These are phyloP conservation scores for Fragilaria radians DNA, from an alignment of 108 stramenopile species.

Conservation along the genomic window DNA sequence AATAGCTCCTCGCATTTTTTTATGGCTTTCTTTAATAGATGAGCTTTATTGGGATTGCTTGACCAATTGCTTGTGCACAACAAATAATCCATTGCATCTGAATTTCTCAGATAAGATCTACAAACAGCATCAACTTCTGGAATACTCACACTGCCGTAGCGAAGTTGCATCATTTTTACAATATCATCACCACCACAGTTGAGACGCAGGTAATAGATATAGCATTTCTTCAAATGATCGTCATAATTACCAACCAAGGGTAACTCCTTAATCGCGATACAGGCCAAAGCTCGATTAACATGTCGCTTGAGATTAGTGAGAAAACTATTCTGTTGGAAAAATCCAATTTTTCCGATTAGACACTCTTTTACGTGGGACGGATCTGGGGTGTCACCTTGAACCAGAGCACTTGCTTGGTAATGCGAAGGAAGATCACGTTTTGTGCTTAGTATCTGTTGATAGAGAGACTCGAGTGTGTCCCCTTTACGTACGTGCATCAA, in stretches of 20 bases:
- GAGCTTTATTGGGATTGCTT: constrained; percentile 19
- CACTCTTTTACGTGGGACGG: constrained; percentile 41
- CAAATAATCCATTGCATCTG: constrained; percentile 20
- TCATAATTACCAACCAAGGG: constrained; percentile 22
- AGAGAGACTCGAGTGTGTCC: constrained; percentile 49
- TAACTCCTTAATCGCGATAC: constrained; percentile 51
- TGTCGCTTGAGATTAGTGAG: constrained; percentile 46
- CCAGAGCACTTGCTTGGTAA: constrained; percentile 59
- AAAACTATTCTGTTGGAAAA: constrained; percentile 27
- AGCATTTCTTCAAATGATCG: constrained; percentile 47
- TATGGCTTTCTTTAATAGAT: constrained; percentile 24
- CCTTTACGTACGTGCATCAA: constrained; percentile 33
- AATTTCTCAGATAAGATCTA: constrained; percentile 42
- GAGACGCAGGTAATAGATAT: constrained; percentile 55
- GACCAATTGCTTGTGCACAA: constrained; percentile 38
- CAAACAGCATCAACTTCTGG: constrained; percentile 55
- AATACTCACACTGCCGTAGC: constrained; percentile 23
- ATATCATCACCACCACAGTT: constrained; percentile 51
- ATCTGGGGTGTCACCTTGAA: constrained; percentile 34
- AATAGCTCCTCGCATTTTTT: constrained; percentile 27
- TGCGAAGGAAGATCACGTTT: constrained; percentile 64
- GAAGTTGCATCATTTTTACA: constrained; percentile 21
- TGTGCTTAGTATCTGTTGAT: constrained; percentile 32
- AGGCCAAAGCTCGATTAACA: constrained; percentile 47
- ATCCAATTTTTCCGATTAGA: constrained; percentile 24